phyloP scores from a whole-genome alignment of 345 rosid genomes.

The Eucalyptus tenuipes region DNA sequence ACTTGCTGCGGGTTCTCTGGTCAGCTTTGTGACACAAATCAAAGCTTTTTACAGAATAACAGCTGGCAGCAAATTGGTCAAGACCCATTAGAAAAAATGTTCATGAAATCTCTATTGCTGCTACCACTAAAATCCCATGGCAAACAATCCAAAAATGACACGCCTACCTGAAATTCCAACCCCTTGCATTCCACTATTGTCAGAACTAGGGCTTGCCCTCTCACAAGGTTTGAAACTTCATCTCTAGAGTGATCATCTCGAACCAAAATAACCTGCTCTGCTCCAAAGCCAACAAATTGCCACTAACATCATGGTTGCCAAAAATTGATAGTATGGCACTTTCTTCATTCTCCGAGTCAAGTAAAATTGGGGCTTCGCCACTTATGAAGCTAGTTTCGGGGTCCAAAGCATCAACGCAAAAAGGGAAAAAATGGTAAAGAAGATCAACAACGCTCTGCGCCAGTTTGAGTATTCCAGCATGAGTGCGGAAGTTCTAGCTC shows the following conservation, averaged over 20 bases:
- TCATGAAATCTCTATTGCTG: background rate
- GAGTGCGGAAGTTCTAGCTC: background rate
- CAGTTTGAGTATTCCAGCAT: constrained; percentile 22
- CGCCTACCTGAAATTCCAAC: background rate
- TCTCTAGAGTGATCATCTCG: background rate
- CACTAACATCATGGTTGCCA: constrained; percentile 1
- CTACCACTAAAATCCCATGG: background rate
- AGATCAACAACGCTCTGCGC: constrained; percentile 43
- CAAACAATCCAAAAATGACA: background rate
- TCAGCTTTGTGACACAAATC: too few relatives aligned
- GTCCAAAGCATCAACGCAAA: constrained; percentile 13
- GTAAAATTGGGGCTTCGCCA: constrained; percentile 39
- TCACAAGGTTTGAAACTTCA: background rate
- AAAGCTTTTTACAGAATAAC: background rate
- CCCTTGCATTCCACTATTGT: background rate
- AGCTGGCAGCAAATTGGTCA: background rate
- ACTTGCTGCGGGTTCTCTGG: too few relatives aligned
- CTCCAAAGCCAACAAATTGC: background rate
- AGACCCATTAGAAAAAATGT: background rate
- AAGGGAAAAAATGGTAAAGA: constrained; percentile 27
- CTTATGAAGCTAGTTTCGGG: constrained; percentile 21
- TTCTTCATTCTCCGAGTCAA: constrained; percentile 12
- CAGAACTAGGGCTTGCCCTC: background rate
- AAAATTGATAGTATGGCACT: constrained; percentile 27
- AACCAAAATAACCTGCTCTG: background rate